Evolutionary conservation across 129 eudicot genomes (phyloP).

Genomic region (Escallonia herrerae): DNA sequence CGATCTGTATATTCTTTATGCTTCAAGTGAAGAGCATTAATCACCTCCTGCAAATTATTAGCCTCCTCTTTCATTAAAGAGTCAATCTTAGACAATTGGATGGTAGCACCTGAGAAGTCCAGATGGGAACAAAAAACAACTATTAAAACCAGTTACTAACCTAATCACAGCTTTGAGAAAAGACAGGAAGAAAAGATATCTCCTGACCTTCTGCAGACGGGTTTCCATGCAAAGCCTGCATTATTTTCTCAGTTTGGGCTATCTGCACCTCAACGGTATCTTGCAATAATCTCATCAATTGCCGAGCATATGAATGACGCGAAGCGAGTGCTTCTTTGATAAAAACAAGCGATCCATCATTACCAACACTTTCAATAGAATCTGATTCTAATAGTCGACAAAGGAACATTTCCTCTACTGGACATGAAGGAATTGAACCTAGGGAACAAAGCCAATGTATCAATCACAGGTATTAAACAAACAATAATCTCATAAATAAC

Average conservation of each 20-base stretch:
- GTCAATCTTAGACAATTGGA: conserved; percentile 53
- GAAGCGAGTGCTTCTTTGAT: conserved; percentile 56
- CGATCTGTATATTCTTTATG: conserved; percentile 71
- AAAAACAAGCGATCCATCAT: conserved; percentile 31
- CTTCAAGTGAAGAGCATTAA: conserved; percentile 62
- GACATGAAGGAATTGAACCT: conserved; percentile 73
- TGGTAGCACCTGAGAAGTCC: conserved; percentile 48
- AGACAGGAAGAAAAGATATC: conserved; percentile 9
- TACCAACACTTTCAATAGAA: conserved; percentile 27
- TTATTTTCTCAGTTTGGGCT: conserved; percentile 45
- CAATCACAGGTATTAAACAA: background rate
- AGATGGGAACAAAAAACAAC: conserved; percentile 11
- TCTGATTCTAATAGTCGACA: conserved; percentile 56
- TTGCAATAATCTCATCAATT: conserved; percentile 53
- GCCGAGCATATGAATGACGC: conserved; percentile 61
- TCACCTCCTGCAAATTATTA: conserved; percentile 36
- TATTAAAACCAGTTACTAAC: conserved; percentile 7
- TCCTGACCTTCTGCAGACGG: conserved; percentile 71
- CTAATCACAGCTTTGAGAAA: background rate
- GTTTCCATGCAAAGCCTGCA: conserved; percentile 48
- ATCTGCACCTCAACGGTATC: conserved; percentile 54
- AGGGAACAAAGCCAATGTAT: conserved; percentile 5
- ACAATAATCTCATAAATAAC: background rate
- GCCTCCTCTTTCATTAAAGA: conserved; percentile 79
- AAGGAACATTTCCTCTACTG: conserved; percentile 82